A percentile compares a stretch with the other conserved stretches of the same genome.
Conservation (phyloP, 495 filamentous ascomycete species). For the Rhizodiscina lignyota region DNA sequence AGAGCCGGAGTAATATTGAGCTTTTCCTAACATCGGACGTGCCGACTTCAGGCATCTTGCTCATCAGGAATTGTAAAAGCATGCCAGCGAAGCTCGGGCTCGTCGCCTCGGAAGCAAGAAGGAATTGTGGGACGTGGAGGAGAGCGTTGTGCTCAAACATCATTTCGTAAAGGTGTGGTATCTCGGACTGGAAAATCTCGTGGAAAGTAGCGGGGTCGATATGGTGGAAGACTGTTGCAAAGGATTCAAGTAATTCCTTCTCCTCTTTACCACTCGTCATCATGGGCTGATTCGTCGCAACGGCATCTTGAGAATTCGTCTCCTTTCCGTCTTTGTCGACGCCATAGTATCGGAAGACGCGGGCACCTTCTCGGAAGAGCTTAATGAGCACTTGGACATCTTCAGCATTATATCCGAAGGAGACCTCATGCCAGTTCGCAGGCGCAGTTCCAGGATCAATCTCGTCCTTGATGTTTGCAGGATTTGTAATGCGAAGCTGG, state of each 20-base stretch:
- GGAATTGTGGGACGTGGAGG: slow-evolving; percentile 92
- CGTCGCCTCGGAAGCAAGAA: slow-evolving; percentile 92
- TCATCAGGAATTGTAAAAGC: slow-evolving; percentile 94
- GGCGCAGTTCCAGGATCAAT: slow-evolving; percentile 67
- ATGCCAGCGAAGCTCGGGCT: slow-evolving; percentile 95
- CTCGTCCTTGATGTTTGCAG: slow-evolving; percentile 24
- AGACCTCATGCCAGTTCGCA: slow-evolving; percentile 85
- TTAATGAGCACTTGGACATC: slow-evolving; percentile 95
- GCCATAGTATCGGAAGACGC: slow-evolving; percentile 92
- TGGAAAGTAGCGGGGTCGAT: slow-evolving; percentile 98
- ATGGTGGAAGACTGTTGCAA: slow-evolving; percentile 95
- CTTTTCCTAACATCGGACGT: slow-evolving; percentile 80
- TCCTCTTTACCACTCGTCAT: slow-evolving; percentile 86
- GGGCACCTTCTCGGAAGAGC: slow-evolving; percentile 87
- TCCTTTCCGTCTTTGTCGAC: slow-evolving; percentile 34
- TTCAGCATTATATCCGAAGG: slow-evolving; percentile 92
- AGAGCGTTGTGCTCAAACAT: slow-evolving; percentile 93
- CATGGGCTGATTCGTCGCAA: slow-evolving; percentile 78
- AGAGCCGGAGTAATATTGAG: slow-evolving; percentile 80
- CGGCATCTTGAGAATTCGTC: slow-evolving; percentile 38
- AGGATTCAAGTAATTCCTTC: slow-evolving; percentile 93
- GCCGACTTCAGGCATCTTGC: slow-evolving; percentile 84
- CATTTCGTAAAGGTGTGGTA: slow-evolving; percentile 89
- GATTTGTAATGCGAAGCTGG: slow-evolving; percentile 81
- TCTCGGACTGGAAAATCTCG: slow-evolving; percentile 95